Percentiles rank a stretch among this genome's conserved stretches.
These are phyloP conservation scores for Talaromyces adpressus DNA, from an alignment of 495 filamentous ascomycete genomes.

Conservation along the genomic window DNA sequence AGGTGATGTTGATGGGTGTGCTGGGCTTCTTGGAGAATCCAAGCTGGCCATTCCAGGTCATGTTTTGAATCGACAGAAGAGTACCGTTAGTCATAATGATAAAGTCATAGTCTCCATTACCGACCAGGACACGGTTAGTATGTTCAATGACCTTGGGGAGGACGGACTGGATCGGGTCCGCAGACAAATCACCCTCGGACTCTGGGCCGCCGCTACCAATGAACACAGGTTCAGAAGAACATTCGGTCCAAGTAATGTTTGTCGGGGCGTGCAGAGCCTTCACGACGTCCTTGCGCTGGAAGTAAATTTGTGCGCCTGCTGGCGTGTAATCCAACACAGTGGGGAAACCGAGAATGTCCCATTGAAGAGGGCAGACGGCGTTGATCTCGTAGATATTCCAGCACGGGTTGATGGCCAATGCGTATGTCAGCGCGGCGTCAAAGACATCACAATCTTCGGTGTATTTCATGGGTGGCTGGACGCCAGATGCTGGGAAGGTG, in stretches of 20 bases:
- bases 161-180: conserved; percentile 39
- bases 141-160: conserved; percentile 57
- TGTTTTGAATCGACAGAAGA: conserved; percentile 56
- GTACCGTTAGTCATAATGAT: conserved; percentile 58
- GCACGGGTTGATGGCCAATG: conserved; percentile 48
- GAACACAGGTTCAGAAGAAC: conserved; percentile 36
- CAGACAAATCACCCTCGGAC: conserved; percentile 29
- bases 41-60: conserved; percentile 60
- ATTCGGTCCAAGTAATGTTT: conserved; percentile 35
- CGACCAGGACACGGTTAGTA: conserved; percentile 52
- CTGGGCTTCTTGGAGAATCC: conserved; percentile 45
- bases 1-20: conserved; percentile 29
- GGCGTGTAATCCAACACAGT: conserved; percentile 31
- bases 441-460: conserved; percentile 45
- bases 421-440: conserved; percentile 38
- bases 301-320: conserved; percentile 43
- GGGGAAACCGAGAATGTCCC: conserved; percentile 45
- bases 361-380: conserved; percentile 33
- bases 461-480: conserved; percentile 27
- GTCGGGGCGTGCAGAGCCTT: conserved; percentile 49
- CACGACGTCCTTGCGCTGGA: conserved; percentile 52
- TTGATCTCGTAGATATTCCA: conserved; percentile 54
- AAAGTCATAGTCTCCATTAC: conserved; percentile 53
- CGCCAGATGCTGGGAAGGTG: conserved; percentile 42
- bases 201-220: conserved; percentile 30